Evolutionary conservation across 176 grass and related monocot species (phyloP), one percentile per base, ranked within the genome.

Genomic region (Ensete glaucum): DNA sequence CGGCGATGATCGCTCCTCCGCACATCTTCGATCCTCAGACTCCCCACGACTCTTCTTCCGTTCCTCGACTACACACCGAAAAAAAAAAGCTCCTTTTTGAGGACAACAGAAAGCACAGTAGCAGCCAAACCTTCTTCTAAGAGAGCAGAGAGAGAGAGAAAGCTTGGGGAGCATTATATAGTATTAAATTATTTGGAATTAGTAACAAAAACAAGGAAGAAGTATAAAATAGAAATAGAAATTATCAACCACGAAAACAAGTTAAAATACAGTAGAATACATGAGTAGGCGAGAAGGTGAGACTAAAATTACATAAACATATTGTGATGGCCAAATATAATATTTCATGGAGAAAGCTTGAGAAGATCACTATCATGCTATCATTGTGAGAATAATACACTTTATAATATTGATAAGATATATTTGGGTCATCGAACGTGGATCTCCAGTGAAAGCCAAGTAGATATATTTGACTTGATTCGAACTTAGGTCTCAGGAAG

Each of bases 1-100:
- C 25, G 9, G 76, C 68, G 73, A 97, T 72, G 62, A 93, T 88
- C 67, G 85, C 88, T 23, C 94, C 94, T 71, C 94, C 90, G n/a
- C 94, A 97, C 94, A 97, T 97, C 81, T 67, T 72, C 73, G 73
- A 69, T 50, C 50, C 1, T 50, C 67, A 21, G 1, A 43, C 34
- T 43, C 34, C 34, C 34, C 34, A 6, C 34, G 34, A 43, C 4
- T 22, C 9, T 22, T 65, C 12, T 25, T 15, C 25, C 21, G 23
- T 27, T 27, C 23, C 14, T 25, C 11, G 63, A 65, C 62, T 1
- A 24, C 23, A 60, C 16, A 8, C 19, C 57, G 22, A 23, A 60
- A 20, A 60, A 60, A 60, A 60, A 5, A 5, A 60, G 17, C 2
- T 60, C 34, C 34, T 16, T n/a, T 60, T 60, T n/a, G 1, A 60